These are phyloP conservation scores for Salix caprea DNA, from an alignment of 345 rosid genomes.

Conservation along the genomic window DNA sequence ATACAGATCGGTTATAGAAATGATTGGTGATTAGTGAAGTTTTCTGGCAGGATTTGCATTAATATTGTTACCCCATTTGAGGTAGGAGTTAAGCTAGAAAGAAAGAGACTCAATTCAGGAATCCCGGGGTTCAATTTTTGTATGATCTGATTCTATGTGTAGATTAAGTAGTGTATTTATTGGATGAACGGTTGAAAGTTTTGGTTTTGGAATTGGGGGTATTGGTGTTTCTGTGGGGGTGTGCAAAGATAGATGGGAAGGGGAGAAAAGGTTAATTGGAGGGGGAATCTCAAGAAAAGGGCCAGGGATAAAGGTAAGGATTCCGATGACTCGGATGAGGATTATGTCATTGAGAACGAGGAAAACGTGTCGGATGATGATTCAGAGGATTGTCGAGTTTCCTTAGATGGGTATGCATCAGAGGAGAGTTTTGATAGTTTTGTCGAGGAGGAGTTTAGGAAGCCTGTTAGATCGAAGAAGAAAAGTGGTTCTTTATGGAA, in stretches of 20 bases:
- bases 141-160: slow-evolving; percentile 6
- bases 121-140: slow-evolving; percentile 7
- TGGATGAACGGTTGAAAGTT: slow-evolving; percentile 15
- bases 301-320: slow-evolving; percentile 48
- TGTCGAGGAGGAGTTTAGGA: slow-evolving; percentile 32
- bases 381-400: slow-evolving; percentile 46
- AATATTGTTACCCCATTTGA: slow-evolving; percentile 33
- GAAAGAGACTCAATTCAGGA: slow-evolving; percentile 17
- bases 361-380: slow-evolving; percentile 62
- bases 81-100: slow-evolving; percentile 29
- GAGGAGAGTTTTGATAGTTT: slow-evolving; percentile 44
- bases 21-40: slow-evolving; percentile 11
- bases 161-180: slow-evolving; percentile 6
- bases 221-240: slow-evolving; percentile 12
- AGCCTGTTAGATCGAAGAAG: slow-evolving; percentile 38
- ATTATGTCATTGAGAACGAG: slow-evolving; percentile 79
- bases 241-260: slow-evolving; percentile 63
- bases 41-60: slow-evolving; percentile 26
- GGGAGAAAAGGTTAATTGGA: slow-evolving; percentile 54
- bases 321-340: slow-evolving; percentile 97
- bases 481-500: slow-evolving; percentile 29
- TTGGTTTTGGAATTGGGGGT: slow-evolving; percentile 24
- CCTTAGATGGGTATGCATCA: slow-evolving; percentile 48
- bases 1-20: slow-evolving; percentile 26
- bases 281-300: slow-evolving; percentile 44